Evolutionary conservation across 331 rosid genomes (phyloP).

Genomic region (Dryas integrifolia): DNA sequence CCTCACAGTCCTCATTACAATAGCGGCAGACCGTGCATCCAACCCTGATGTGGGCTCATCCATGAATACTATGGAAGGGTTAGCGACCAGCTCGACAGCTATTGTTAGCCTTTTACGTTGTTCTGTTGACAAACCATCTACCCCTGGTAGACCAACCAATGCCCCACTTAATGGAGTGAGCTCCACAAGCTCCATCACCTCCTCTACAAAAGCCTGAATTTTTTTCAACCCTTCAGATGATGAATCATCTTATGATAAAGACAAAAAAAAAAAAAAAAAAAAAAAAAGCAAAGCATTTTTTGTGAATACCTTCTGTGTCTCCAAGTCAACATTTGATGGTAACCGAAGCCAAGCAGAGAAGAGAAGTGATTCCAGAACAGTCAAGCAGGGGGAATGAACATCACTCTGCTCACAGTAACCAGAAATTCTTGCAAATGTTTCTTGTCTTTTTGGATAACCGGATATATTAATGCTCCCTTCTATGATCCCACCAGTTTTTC

Average conservation of each 20-base stretch:
- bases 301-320: conserved; percentile 70
- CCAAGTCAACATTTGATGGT: conserved; percentile 72
- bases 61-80: conserved; percentile 97
- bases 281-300: not conserved
- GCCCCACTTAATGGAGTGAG: conserved; percentile 85
- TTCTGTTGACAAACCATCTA: conserved; percentile 96
- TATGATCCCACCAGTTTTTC: conserved; percentile 92
- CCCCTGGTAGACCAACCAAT: conserved; percentile 89
- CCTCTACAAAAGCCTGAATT: conserved; percentile 89
- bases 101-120: conserved; percentile 92
- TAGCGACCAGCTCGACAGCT: conserved; percentile 95
- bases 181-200: conserved; percentile 98
- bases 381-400: conserved; percentile 94
- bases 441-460: conserved; percentile 91
- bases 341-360: conserved; percentile 98
- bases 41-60: conserved; percentile 99
- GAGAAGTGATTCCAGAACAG: conserved; percentile 81
- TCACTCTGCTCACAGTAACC: conserved; percentile 99
- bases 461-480: conserved; percentile 81
- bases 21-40: conserved; percentile 98
- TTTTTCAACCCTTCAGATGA: conserved; percentile 18
- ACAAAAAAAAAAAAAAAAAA: not conserved
- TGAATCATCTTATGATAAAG: conserved; percentile 7
- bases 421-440: conserved; percentile 92
- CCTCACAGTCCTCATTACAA: conserved; percentile 99